phyloP scores from a whole-genome alignment of 2,329 filamentous ascomycete species.

The Gnomoniopsis sp. region DNA sequence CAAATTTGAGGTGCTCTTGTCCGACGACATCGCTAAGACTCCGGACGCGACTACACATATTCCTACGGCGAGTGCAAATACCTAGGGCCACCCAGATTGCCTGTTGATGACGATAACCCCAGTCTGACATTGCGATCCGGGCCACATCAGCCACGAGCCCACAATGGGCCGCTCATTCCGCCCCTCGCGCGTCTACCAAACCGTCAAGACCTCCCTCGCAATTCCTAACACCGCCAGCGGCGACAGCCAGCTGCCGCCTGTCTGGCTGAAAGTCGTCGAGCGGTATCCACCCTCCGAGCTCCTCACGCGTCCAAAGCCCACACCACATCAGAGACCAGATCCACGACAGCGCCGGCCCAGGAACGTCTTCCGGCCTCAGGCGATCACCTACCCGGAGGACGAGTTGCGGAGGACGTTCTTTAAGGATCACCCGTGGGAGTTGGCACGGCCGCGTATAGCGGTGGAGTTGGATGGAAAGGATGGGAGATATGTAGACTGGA shows the following conservation, averaged over 20 bases:
- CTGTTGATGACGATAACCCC: too few relatives aligned
- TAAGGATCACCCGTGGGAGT: constrained; percentile 93
- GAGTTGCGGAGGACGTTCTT: constrained; percentile 77
- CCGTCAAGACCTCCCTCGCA: constrained; percentile 31
- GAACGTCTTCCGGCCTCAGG: constrained; percentile 75
- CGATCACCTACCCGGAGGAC: constrained; percentile 81
- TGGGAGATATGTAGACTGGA: constrained; percentile 74
- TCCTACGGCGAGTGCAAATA: not conserved
- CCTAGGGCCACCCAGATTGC: too few relatives aligned
- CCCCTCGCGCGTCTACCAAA: constrained; percentile 42
- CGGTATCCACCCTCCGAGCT: constrained; percentile 57
- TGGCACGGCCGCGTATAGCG: constrained; percentile 81
- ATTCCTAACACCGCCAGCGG: constrained; percentile 27
- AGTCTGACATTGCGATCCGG: not conserved
- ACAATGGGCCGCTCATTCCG: constrained; percentile 32
- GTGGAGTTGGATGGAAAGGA: constrained; percentile 86
- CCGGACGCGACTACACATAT: not conserved
- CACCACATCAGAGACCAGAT: constrained; percentile 39
- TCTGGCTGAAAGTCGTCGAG: constrained; percentile 51
- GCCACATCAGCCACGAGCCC: not conserved
- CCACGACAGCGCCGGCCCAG: constrained; percentile 62
- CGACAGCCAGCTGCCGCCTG: constrained; percentile 30
- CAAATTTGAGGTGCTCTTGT: constrained; percentile 35
- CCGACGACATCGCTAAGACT: constrained; percentile 23
- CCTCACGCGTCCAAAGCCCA: constrained; percentile 50